phyloP scores from a whole-genome alignment of 805 yeast genomes.

The Yarrowia sp. region DNA sequence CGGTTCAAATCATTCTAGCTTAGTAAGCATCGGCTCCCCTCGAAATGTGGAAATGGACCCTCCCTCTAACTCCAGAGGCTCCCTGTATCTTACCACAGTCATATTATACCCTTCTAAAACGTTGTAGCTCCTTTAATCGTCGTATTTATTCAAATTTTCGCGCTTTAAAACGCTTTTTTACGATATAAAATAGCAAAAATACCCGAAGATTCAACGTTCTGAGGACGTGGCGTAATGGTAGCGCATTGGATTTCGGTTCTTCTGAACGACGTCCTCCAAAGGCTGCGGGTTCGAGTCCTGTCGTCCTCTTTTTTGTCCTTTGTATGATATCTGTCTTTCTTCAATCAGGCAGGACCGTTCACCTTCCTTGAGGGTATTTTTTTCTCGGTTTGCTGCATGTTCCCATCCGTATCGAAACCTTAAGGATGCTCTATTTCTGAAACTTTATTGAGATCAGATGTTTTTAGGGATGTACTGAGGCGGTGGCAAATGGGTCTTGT shows the following conservation, averaged over 20 bases:
- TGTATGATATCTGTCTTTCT: neutral
- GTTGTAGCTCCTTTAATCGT: too few relatives aligned
- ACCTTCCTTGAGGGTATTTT: neutral
- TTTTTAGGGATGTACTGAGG: neutral
- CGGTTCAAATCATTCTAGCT: too few relatives aligned
- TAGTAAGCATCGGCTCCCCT: too few relatives aligned
- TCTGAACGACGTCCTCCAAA: constrained; percentile 25
- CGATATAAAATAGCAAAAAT: neutral
- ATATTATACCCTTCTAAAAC: too few relatives aligned
- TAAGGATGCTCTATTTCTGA: neutral
- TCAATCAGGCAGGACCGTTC: too few relatives aligned
- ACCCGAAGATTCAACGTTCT: neutral
- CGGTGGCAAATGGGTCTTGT: neutral
- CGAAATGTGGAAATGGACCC: too few relatives aligned
- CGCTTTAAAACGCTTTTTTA: neutral
- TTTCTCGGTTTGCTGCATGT: neutral
- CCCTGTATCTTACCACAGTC: too few relatives aligned
- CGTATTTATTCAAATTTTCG: neutral
- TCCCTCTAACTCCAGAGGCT: too few relatives aligned
- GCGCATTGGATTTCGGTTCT: constrained; percentile 26
- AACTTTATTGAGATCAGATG: neutral
- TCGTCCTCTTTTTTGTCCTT: constrained; percentile 10
- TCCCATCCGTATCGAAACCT: constrained; percentile 5
- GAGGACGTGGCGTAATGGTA: constrained; percentile 26
- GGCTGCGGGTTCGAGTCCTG: constrained; percentile 26